These are phyloP conservation scores for Vitis amurensis DNA, from an alignment of 164 flowering plant genomes.

Conservation along the genomic window DNA sequence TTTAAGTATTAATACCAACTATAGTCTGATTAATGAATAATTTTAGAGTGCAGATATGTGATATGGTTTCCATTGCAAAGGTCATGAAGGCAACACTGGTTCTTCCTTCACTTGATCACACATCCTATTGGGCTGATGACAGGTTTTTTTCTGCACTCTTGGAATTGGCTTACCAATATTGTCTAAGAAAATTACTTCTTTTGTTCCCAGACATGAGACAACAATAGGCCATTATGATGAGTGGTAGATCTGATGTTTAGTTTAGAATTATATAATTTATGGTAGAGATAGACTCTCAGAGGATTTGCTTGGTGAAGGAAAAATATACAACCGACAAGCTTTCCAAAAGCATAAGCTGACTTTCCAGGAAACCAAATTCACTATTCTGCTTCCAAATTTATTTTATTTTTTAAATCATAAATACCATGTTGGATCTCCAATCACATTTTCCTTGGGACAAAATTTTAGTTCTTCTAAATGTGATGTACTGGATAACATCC, in stretches of 20 bases:
- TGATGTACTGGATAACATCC: neutral
- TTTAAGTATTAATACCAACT: slow-evolving; percentile 4
- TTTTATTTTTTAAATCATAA: neutral
- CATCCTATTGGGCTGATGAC: slow-evolving; percentile 97
- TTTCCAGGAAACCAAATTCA: neutral
- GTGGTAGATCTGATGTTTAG: neutral
- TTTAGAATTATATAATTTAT: too few relatives aligned
- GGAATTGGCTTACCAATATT: neutral
- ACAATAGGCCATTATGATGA: neutral
- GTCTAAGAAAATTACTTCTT: neutral
- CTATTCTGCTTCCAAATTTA: neutral
- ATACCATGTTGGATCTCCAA: neutral
- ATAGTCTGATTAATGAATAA: slow-evolving; percentile 36
- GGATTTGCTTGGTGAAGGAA: neutral
- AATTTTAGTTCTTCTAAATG: neutral
- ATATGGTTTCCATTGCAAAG: slow-evolving; percentile 98
- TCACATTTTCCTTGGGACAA: neutral
- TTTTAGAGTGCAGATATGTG: slow-evolving; percentile 93
- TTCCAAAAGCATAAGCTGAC: neutral
- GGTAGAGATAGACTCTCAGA: too few relatives aligned
- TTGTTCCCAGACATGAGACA: too few relatives aligned
- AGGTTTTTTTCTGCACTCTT: slow-evolving; percentile 45
- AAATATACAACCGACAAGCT: neutral
- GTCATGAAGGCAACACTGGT: slow-evolving; percentile 98
- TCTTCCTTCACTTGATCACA: slow-evolving; percentile 98